Base-by-base conservation (phyloP, 176 grass and related monocot species). In the Rhynchospora pubera region DNA sequence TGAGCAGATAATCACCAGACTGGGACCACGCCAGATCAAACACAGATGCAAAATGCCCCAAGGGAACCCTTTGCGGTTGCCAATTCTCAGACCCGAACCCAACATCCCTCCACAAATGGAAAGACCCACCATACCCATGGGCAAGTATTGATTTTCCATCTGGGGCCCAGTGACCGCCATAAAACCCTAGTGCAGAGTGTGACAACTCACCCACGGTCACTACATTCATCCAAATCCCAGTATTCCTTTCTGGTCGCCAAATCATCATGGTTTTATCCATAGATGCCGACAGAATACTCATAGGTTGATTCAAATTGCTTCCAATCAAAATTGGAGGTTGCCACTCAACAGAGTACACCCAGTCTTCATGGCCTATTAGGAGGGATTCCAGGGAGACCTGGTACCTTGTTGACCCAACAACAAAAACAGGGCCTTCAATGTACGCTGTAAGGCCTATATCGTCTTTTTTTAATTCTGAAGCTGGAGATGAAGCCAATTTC, bases 261-360 rank as follows among this genome's bases (percentile, higher is more conserved):
- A 99, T 93, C 91, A 99, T 99, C 96, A 99, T 95, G 79, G 90
- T 93, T 83, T 99, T 99, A 69, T 99, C 96, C 96, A 99, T 99
- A 73, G 96, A 99, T 85, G 96, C 91, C 72, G 96, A 99, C 46
- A 99, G 70, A 80, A 91, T 93, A 84, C 91, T 90, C 91, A 99
- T 95, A 32, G 88, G 89, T 83, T 95, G 96, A 77, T 91, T 83
- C 85, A 76, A 53, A 86, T 93, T 85, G 83, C 57, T 82, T 7
- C 82, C 79, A 81, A 65, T 79, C 75, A 89, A 53, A 39, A 94
- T 6, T 28, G 94, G 91, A 57, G 92, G 92, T 62, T 95, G 87
- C 96, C 96, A 99, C 82, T 93, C 87, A 21, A 95, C 87, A 4
- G 96, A 99, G 76, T 99, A 99, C 47, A 99, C 92, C 96, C 96